Evolutionary conservation across 257 asterid species (phyloP), one percentile per base, ranked within the genome.

Genomic region (Paraleonurus japonicus): DNA sequence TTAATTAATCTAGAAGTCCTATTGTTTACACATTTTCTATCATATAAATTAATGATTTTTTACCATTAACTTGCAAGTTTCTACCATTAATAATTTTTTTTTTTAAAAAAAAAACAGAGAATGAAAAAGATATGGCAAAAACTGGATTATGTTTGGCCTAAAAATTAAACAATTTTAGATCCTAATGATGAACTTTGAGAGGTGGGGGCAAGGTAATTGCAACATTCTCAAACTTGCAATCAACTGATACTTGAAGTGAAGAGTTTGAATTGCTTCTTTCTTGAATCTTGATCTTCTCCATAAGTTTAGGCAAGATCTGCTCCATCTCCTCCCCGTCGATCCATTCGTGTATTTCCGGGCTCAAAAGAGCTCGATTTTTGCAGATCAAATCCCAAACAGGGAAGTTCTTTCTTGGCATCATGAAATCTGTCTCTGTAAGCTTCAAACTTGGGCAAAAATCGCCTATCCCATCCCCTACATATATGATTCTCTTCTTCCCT

Each of bases 321-420:
- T 82, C 96, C 4, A 90, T 75, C 3, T 89, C 94, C n/a, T 80
- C 80, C 6, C 94, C 98, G 19, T 89, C 82, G 5, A 43, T 64
- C 95, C 92, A 92, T 54, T 84, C 92, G 15, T 85, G 86, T 13
- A 92, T 62, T 10, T 79, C 82, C 10, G 95, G 81, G 61, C 76
- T 74, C 50, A 92, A 17, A 15, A 72, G 77, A 3, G 7, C 24
- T 0, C 66, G 81, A 54, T 86, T 88, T 65, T 83, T 32, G 0
- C 79, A 80, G 23, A 92, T 88, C 75, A 86, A 76, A 45, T 84
- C 87, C 95, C 95, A 92, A 1, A 75, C 95, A 0, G 96, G 96
- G 48, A 80, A 90, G 51, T 85, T 59, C 75, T 86, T 88, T 75
- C 96, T 89, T 4, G 97, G 97, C 98, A 93, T 86, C 81, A 85